Evolutionary conservation across 2,329 filamentous ascomycete species (phyloP).

Genomic region (Tolypocladium ovalisporum): DNA sequence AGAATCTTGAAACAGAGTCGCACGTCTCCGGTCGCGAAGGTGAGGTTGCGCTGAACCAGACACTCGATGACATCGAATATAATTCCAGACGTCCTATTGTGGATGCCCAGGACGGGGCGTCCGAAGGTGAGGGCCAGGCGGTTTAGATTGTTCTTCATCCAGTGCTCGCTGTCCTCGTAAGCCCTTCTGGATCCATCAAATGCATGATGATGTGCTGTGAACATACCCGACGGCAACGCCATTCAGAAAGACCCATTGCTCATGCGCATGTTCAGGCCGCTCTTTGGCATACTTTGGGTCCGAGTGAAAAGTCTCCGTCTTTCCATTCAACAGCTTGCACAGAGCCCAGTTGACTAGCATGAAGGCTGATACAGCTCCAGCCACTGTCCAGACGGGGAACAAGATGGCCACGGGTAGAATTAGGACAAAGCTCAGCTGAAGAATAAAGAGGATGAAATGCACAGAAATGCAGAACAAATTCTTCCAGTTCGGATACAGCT

Average conservation of each 20-base stretch:
- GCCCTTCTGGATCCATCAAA: background rate
- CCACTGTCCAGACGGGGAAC: constrained; percentile 38
- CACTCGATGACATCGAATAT: constrained; percentile 71
- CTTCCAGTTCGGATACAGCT: constrained; percentile 45
- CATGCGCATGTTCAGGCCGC: constrained; percentile 41
- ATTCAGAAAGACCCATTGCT: constrained; percentile 75
- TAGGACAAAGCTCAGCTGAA: constrained; percentile 52
- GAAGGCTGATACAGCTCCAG: constrained; percentile 28
- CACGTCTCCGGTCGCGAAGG: constrained; percentile 60
- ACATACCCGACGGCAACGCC: constrained; percentile 54
- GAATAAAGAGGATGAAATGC: constrained; percentile 45
- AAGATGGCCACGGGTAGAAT: constrained; percentile 39
- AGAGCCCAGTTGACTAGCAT: constrained; percentile 38
- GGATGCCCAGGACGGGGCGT: constrained; percentile 59
- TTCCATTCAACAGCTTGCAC: constrained; percentile 40
- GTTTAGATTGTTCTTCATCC: constrained; percentile 61
- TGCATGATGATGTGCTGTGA: too few species aligned
- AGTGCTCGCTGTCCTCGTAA: constrained; percentile 38
- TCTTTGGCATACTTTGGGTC: constrained; percentile 39
- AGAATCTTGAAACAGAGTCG: constrained; percentile 50
- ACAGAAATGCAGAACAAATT: constrained; percentile 48
- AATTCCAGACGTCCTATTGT: constrained; percentile 65
- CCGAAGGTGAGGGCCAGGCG: constrained; percentile 62
- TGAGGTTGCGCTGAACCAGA: constrained; percentile 63
- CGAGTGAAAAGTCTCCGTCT: constrained; percentile 35